Percentiles rank a stretch among this genome's conserved stretches.
These are phyloP conservation scores for Rhizopogon salebrosus DNA, from an alignment of 768 basidiomycete genomes.

Conservation along the genomic window DNA sequence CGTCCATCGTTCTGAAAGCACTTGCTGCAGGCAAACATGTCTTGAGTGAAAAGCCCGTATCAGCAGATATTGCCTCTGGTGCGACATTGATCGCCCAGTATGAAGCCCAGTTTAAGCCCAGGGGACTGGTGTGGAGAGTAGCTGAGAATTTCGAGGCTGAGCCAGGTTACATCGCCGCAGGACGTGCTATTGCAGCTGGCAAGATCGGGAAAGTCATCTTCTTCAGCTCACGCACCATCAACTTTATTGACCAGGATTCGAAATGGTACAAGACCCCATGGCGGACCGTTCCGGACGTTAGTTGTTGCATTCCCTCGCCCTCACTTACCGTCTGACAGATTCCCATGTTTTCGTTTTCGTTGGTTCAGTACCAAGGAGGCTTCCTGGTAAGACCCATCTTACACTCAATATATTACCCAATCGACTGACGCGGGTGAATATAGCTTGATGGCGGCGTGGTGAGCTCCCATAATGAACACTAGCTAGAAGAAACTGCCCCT, in stretches of 20 bases:
- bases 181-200: conserved; percentile 45
- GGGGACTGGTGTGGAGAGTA: conserved; percentile 73
- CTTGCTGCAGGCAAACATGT: conserved; percentile 82
- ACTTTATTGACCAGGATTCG: conserved; percentile 52
- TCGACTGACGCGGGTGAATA: not conserved
- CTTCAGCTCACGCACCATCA: conserved; percentile 54
- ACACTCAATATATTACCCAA: not conserved
- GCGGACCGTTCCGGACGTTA: conserved; percentile 76
- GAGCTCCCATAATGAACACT: conserved; percentile 21
- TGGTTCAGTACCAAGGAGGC: conserved; percentile 65
- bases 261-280: conserved; percentile 83
- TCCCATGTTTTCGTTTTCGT: not conserved
- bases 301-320: conserved; percentile 20
- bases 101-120: conserved; percentile 55
- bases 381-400: conserved; percentile 58
- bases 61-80: conserved; percentile 60
- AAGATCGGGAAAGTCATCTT: conserved; percentile 69
- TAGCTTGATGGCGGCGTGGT: conserved; percentile 80
- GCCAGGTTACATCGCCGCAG: conserved; percentile 43
- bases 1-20: conserved; percentile 56
- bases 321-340: conserved; percentile 1
- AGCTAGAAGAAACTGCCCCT: not conserved
- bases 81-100: conserved; percentile 62
- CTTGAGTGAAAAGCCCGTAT: conserved; percentile 84
- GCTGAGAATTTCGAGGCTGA: conserved; percentile 77